Evolutionary conservation across 1,139 yeast species (phyloP).

Genomic region (Yamadazyma dushanensis): DNA sequence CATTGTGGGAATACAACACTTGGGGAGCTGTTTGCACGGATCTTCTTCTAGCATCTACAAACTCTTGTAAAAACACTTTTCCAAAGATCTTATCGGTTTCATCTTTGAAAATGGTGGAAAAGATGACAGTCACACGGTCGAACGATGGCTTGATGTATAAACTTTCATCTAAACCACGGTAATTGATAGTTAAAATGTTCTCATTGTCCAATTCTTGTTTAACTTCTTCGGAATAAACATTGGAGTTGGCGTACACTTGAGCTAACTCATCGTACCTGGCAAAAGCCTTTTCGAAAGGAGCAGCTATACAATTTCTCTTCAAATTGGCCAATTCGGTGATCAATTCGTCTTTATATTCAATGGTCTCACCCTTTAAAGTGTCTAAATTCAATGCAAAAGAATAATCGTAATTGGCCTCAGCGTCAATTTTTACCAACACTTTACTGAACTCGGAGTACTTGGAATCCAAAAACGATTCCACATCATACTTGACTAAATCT

Average conservation of each 20-base stretch:
- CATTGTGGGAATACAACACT: slow-evolving; percentile 84
- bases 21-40: slow-evolving; percentile 98
- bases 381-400: slow-evolving; percentile 70
- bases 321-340: slow-evolving; percentile 68
- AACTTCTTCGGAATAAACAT: slow-evolving; percentile 51
- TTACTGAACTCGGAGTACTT: slow-evolving; percentile 38
- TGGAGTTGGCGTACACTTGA: slow-evolving; percentile 46
- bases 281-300: slow-evolving; percentile 90
- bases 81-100: slow-evolving; percentile 96
- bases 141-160: slow-evolving; percentile 89
- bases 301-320: slow-evolving; percentile 86
- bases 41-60: slow-evolving; percentile 92
- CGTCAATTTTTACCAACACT: slow-evolving; percentile 30
- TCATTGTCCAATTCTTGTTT: slow-evolving; percentile 51
- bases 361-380: slow-evolving; percentile 35
- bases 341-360: slow-evolving; percentile 49
- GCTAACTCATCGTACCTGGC: slow-evolving; percentile 72
- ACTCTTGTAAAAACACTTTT: slow-evolving; percentile 93
- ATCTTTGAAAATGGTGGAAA: slow-evolving; percentile 91
- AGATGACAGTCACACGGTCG: slow-evolving; percentile 95
- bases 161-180: slow-evolving; percentile 85
- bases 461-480: slow-evolving; percentile 39
- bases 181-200: slow-evolving; percentile 71
- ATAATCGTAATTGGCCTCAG: slow-evolving; percentile 82
- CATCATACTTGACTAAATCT: slow-evolving; percentile 71